Evolutionary conservation across 352 stramenopile species (phyloP).

Genomic region (Phytophthora tubulina): DNA sequence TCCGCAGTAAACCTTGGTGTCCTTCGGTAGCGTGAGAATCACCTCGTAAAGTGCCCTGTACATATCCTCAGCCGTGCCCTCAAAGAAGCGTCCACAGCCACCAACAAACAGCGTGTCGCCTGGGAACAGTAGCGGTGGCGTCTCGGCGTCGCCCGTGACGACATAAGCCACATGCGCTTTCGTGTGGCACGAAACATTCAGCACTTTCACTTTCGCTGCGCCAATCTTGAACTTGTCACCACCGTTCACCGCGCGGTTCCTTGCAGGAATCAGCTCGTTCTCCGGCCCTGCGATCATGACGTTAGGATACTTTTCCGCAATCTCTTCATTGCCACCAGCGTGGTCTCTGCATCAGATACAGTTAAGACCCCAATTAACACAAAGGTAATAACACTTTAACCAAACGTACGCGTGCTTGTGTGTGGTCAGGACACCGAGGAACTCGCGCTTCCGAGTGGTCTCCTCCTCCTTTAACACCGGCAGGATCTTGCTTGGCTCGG

Average conservation of each 20-base stretch:
- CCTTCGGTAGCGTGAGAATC: slow-evolving; percentile 84
- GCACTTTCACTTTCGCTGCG: slow-evolving; percentile 71
- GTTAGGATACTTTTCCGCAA: slow-evolving; percentile 70
- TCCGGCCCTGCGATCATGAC: slow-evolving; percentile 77
- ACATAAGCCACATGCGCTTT: slow-evolving; percentile 88
- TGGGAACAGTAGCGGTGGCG: slow-evolving; percentile 83
- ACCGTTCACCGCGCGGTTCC: slow-evolving; percentile 70
- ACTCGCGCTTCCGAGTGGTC: slow-evolving; percentile 65
- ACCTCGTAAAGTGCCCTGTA: slow-evolving; percentile 90
- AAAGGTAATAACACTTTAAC: background rate
- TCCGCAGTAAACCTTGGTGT: slow-evolving; percentile 91
- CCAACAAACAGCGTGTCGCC: slow-evolving; percentile 91
- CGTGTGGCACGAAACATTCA: slow-evolving; percentile 89
- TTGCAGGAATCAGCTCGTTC: slow-evolving; percentile 80
- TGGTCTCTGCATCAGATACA: slow-evolving; percentile 68
- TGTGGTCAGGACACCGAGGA: slow-evolving; percentile 92
- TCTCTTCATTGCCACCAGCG: slow-evolving; percentile 75
- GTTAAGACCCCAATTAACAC: background rate
- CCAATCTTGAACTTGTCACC: slow-evolving; percentile 89
- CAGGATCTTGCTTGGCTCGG: slow-evolving; percentile 71
- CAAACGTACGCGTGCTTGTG: slow-evolving; percentile 91
- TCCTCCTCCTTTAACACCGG: slow-evolving; percentile 79
- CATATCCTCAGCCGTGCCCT: slow-evolving; percentile 91
- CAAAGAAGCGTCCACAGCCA: slow-evolving; percentile 89
- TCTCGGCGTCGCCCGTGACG: slow-evolving; percentile 81